Evolutionary conservation across 2,329 filamentous ascomycete species (phyloP).

Genomic region (Xylaria sp.): DNA sequence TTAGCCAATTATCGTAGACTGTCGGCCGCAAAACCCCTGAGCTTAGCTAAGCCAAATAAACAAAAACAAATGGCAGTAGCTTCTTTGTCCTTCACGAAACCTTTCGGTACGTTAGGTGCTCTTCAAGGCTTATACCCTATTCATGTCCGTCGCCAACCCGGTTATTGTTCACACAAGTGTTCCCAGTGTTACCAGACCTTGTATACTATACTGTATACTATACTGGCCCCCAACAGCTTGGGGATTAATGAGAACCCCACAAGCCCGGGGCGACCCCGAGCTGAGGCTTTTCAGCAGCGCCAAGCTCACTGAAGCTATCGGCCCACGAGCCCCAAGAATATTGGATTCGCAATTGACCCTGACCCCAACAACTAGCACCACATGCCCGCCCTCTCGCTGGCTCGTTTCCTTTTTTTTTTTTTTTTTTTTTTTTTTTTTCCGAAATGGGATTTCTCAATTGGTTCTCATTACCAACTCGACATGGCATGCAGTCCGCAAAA

Average conservation of each 20-base stretch:
- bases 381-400: too few relatives aligned
- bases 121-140: background rate
- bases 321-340: background rate
- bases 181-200: background rate
- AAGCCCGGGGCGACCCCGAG: conserved; percentile 4
- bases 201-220: background rate
- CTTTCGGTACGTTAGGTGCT: background rate
- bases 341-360: too few relatives aligned
- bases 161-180: too few relatives aligned
- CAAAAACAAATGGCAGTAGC: too few relatives aligned
- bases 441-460: background rate
- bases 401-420: background rate
- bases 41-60: background rate
- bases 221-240: background rate
- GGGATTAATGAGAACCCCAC: too few relatives aligned
- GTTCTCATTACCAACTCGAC: background rate
- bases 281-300: conserved; percentile 2
- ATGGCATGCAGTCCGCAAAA: background rate
- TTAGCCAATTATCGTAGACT: background rate
- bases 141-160: too few relatives aligned
- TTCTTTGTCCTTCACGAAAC: background rate
- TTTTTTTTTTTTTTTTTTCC: background rate
- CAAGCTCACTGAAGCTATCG: background rate
- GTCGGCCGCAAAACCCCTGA: background rate
- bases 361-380: too few relatives aligned